These are phyloP conservation scores for Trichophyton simii DNA, from an alignment of 2,329 filamentous ascomycete species.

Conservation along the genomic window DNA sequence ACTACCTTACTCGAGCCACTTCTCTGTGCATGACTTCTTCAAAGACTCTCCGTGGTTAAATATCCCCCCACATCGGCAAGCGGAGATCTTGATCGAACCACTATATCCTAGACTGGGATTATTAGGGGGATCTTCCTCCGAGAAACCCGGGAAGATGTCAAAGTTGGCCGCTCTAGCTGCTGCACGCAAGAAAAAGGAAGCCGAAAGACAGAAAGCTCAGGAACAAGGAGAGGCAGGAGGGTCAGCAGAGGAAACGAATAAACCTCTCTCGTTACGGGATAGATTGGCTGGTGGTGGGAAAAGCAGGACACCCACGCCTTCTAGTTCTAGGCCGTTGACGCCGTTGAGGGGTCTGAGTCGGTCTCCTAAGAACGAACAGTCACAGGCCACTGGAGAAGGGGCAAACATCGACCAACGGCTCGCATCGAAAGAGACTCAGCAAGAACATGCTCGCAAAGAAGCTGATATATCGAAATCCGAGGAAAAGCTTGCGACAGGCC, in stretches of 20 bases:
- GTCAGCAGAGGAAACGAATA: constrained; percentile 10
- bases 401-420: too few relatives aligned
- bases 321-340: not conserved
- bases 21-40: constrained; percentile 54
- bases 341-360: not conserved
- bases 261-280: constrained; percentile 27
- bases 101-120: constrained; percentile 52
- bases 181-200: constrained; percentile 69
- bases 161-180: constrained; percentile 86
- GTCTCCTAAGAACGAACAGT: not conserved
- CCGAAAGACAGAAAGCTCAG: constrained; percentile 40
- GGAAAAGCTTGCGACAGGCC: constrained; percentile 30
- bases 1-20: constrained; percentile 18
- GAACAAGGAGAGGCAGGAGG: not conserved
- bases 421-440: not conserved
- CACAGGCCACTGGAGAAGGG: not conserved
- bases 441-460: not conserved
- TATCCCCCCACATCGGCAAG: constrained; percentile 52
- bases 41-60: constrained; percentile 74
- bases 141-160: constrained; percentile 57
- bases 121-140: constrained; percentile 59
- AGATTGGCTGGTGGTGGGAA: constrained; percentile 25
- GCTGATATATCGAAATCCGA: not conserved
- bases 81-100: constrained; percentile 51
- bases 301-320: not conserved